Percentiles rank a stretch among this genome's conserved stretches.
Conservation (phyloP, 108 stramenopile genomes). For the Skeletonema costatum region DNA sequence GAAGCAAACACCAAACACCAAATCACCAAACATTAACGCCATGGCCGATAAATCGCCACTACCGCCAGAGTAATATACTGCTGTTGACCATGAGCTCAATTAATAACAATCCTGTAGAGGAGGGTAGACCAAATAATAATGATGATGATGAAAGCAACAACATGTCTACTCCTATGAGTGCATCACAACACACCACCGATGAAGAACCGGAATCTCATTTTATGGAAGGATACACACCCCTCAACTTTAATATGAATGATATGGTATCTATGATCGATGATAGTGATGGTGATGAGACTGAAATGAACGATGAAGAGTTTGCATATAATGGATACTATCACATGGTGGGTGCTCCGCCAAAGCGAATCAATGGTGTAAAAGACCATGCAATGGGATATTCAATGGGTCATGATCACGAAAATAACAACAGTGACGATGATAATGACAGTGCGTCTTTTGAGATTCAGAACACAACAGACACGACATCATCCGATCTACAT, state of each 20-base stretch:
- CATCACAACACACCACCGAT: not conserved
- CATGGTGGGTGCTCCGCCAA: slow-evolving; percentile 21
- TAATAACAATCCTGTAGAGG: not conserved
- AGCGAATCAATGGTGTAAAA: slow-evolving; percentile 42
- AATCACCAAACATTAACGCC: too few species aligned
- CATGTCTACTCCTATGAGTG: not conserved
- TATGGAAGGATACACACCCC: slow-evolving; percentile 49
- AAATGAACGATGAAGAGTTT: slow-evolving; percentile 13
- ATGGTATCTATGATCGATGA: slow-evolving; percentile 16
- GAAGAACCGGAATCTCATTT: slow-evolving; percentile 3
- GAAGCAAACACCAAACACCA: too few species aligned
- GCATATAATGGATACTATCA: slow-evolving; percentile 33
- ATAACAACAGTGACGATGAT: slow-evolving; percentile 6
- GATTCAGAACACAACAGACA: not conserved
- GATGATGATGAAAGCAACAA: not conserved
- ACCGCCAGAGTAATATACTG: not conserved
- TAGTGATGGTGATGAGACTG: not conserved
- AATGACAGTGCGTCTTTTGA: not conserved
- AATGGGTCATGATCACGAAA: not conserved
- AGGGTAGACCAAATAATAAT: not conserved
- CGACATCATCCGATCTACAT: not conserved
- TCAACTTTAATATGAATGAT: slow-evolving; percentile 43
- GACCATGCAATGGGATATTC: slow-evolving; percentile 11
- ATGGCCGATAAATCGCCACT: too few species aligned
- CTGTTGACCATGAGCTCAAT: not conserved